These are phyloP conservation scores for Aspergillus aculeatinus DNA, from an alignment of 2,329 filamentous ascomycete genomes.

Conservation along the genomic window DNA sequence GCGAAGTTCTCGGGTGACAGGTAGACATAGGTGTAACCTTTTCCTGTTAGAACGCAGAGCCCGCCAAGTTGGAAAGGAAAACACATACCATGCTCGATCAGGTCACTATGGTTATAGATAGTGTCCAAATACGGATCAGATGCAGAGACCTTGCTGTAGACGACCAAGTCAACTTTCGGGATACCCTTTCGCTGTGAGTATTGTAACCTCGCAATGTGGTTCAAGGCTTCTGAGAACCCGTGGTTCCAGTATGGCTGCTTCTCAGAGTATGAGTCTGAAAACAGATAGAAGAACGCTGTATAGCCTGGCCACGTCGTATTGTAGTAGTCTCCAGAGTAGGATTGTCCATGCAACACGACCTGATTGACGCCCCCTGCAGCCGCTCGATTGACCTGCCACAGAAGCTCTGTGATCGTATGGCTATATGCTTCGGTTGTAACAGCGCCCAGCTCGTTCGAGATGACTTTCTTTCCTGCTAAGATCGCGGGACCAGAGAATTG, in stretches of 20 bases:
- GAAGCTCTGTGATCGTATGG: slow-evolving; percentile 27
- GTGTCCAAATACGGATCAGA: slow-evolving; percentile 15
- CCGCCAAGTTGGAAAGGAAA: too few species aligned
- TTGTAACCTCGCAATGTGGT: slow-evolving; percentile 19
- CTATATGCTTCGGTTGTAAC: slow-evolving; percentile 24
- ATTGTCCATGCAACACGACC: slow-evolving; percentile 47
- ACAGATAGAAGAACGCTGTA: slow-evolving; percentile 45
- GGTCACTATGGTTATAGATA: slow-evolving; percentile 13
- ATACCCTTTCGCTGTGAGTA: slow-evolving; percentile 31
- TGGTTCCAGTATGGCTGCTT: slow-evolving; percentile 22
- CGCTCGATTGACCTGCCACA: slow-evolving; percentile 41
- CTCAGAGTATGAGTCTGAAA: slow-evolving; percentile 33
- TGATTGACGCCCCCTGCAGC: slow-evolving; percentile 46
- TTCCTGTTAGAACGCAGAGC: neutral
- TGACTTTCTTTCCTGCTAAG: slow-evolving; percentile 37
- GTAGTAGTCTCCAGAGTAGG: slow-evolving; percentile 44
- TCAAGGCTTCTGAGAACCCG: slow-evolving; percentile 17
- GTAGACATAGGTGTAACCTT: slow-evolving; percentile 47
- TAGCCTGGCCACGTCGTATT: slow-evolving; percentile 52
- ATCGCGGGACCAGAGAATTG: slow-evolving; percentile 43
- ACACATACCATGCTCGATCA: slow-evolving; percentile 15
- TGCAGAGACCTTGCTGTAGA: slow-evolving; percentile 37
- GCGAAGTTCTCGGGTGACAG: slow-evolving; percentile 48
- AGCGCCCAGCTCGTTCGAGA: slow-evolving; percentile 43
- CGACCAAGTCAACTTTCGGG: slow-evolving; percentile 44